A percentile compares a stretch with the other conserved stretches of the same genome.
Conservation (phyloP, 2,329 filamentous ascomycete species). For the Geosmithia flava region DNA sequence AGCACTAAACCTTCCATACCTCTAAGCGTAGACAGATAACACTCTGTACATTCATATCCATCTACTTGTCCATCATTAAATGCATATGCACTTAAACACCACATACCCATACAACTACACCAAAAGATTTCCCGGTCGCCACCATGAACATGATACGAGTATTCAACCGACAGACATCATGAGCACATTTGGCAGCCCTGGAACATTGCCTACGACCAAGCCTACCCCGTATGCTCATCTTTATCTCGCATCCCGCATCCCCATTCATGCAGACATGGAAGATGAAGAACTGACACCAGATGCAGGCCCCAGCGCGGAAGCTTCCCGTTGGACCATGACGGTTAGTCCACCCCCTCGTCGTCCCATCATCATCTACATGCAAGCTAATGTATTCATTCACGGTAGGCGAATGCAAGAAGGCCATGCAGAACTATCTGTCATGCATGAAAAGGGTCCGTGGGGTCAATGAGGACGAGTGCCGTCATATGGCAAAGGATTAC, state of each 20-base stretch:
- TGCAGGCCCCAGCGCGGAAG: slow-evolving; percentile 76
- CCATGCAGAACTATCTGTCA: slow-evolving; percentile 74
- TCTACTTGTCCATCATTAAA: too few relatives aligned
- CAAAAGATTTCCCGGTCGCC: neutral
- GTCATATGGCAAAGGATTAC: slow-evolving; percentile 77
- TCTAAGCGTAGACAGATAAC: too few relatives aligned
- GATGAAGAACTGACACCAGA: slow-evolving; percentile 1
- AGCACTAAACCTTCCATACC: too few relatives aligned
- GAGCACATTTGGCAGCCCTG: slow-evolving; percentile 60
- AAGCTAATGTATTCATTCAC: neutral
- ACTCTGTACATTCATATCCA: too few relatives aligned
- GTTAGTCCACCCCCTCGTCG: slow-evolving; percentile 13
- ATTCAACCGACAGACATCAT: slow-evolving; percentile 18
- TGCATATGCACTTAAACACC: too few relatives aligned
- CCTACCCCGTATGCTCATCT: slow-evolving; percentile 51
- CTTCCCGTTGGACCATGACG: slow-evolving; percentile 94
- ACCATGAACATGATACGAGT: neutral
- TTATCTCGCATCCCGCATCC: neutral
- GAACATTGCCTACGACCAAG: slow-evolving; percentile 51
- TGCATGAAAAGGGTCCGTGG: slow-evolving; percentile 80
- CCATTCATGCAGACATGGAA: neutral
- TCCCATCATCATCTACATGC: neutral
- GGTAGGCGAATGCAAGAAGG: slow-evolving; percentile 79
- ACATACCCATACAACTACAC: too few relatives aligned
- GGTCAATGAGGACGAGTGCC: slow-evolving; percentile 76